phyloP scores from a whole-genome alignment of 2,329 filamentous ascomycete species.

The Fusarium oligoseptatum region DNA sequence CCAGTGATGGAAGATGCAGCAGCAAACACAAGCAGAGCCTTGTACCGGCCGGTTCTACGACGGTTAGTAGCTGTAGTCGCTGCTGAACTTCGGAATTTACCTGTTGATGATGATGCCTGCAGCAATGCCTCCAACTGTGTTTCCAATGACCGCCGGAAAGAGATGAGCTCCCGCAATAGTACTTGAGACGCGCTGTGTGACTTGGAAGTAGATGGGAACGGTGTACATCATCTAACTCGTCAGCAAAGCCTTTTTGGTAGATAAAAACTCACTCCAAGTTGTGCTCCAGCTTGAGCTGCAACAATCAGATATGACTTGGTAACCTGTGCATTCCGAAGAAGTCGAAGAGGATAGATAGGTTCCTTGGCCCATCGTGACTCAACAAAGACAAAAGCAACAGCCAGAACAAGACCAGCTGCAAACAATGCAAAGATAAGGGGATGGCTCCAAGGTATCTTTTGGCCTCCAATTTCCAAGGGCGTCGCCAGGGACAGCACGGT shows the following conservation, averaged over 20 bases:
- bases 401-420: conserved; percentile 53
- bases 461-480: conserved; percentile 66
- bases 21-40: conserved; percentile 64
- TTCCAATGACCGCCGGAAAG: conserved; percentile 76
- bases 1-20: conserved; percentile 62
- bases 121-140: conserved; percentile 73
- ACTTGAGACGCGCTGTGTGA: conserved; percentile 68
- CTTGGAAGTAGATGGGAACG: conserved; percentile 78
- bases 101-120: conserved; percentile 69
- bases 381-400: conserved; percentile 57
- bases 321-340: conserved; percentile 66
- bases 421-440: conserved; percentile 58
- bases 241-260: neutral
- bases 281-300: conserved; percentile 69
- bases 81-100: conserved; percentile 34
- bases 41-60: conserved; percentile 70
- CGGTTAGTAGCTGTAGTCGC: neutral
- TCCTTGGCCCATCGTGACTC: conserved; percentile 63
- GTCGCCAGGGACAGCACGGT: conserved; percentile 68
- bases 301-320: conserved; percentile 66
- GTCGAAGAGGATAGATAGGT: conserved; percentile 69
- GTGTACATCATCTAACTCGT: conserved; percentile 65
- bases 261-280: conserved; percentile 38
- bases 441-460: conserved; percentile 63
- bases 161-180: conserved; percentile 72